Percentiles rank a stretch among this genome's conserved stretches.
Conservation (phyloP, 1,139 yeast genomes). For the Debaryomyces sp. region DNA sequence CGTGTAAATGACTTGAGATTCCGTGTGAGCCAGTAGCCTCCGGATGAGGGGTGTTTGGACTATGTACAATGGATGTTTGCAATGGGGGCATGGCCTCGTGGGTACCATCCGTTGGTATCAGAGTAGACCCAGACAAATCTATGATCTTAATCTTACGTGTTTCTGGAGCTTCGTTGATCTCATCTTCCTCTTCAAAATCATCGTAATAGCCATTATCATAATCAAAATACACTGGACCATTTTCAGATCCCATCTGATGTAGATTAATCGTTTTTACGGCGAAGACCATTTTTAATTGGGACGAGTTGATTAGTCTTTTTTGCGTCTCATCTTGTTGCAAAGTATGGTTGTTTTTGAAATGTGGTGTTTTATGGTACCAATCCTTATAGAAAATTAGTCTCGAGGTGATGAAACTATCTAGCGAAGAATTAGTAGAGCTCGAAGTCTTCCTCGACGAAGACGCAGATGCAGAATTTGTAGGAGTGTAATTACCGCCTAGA, state of each 20-base stretch:
- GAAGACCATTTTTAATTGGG: constrained; percentile 22
- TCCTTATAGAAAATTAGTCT: constrained; percentile 38
- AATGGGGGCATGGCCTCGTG: not conserved
- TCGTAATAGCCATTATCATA: constrained; percentile 18
- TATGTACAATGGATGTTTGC: not conserved
- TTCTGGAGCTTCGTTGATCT: not conserved
- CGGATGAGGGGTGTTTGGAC: not conserved
- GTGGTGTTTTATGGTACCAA: constrained; percentile 37
- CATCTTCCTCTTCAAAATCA: constrained; percentile 2
- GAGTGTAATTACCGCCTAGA: constrained; percentile 11
- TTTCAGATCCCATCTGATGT: constrained; percentile 9
- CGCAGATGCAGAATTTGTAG: constrained; percentile 3
- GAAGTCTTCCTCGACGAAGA: not conserved
- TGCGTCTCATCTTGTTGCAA: not conserved
- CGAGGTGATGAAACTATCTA: constrained; percentile 26
- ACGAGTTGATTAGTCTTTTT: constrained; percentile 3
- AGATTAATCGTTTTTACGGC: constrained; percentile 24
- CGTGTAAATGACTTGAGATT: not conserved
- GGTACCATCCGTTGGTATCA: not conserved
- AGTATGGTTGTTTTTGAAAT: constrained; percentile 17
- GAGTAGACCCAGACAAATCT: not conserved
- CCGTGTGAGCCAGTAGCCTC: not conserved
- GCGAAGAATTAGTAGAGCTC: constrained; percentile 5
- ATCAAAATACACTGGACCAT: constrained; percentile 27
- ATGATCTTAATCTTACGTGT: not conserved